Evolutionary conservation across 306 rosid genomes (phyloP).

Genomic region (Coriaria nepalensis): DNA sequence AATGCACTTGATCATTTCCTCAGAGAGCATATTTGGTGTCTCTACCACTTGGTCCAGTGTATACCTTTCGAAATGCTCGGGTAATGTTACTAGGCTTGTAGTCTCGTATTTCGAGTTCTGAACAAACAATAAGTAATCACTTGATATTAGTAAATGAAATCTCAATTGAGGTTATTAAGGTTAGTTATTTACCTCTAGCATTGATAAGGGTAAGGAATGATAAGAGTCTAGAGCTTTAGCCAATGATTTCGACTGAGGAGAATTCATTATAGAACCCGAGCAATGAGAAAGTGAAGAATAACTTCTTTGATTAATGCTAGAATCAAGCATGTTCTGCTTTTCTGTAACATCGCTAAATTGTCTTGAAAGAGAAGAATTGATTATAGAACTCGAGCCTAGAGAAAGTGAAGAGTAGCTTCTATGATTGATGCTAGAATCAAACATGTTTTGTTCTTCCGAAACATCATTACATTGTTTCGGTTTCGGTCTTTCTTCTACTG

Average conservation of each 20-base stretch:
- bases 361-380: slow-evolving; percentile 31
- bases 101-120: slow-evolving; percentile 52
- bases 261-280: slow-evolving; percentile 42
- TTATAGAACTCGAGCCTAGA: slow-evolving; percentile 44
- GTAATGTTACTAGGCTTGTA: slow-evolving; percentile 34
- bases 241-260: slow-evolving; percentile 27
- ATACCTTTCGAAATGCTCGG: slow-evolving; percentile 40
- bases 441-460: slow-evolving; percentile 30
- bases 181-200: slow-evolving; percentile 57
- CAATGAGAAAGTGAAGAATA: slow-evolving; percentile 58
- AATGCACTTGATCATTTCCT: slow-evolving; percentile 78
- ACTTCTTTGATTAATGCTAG: slow-evolving; percentile 44
- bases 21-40: slow-evolving; percentile 75
- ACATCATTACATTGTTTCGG: slow-evolving; percentile 26
- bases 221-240: slow-evolving; percentile 48
- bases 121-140: slow-evolving; percentile 11
- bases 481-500: slow-evolving; percentile 28
- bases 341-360: slow-evolving; percentile 7
- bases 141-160: no score
- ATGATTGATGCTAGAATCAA: slow-evolving; percentile 49
- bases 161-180: no score
- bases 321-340: slow-evolving; percentile 39
- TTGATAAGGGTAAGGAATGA: slow-evolving; percentile 81
- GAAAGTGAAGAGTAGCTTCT: slow-evolving; percentile 59
- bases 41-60: slow-evolving; percentile 32